phyloP scores from a whole-genome alignment of 805 yeast species.

The Cyberlindnera mrakii region DNA sequence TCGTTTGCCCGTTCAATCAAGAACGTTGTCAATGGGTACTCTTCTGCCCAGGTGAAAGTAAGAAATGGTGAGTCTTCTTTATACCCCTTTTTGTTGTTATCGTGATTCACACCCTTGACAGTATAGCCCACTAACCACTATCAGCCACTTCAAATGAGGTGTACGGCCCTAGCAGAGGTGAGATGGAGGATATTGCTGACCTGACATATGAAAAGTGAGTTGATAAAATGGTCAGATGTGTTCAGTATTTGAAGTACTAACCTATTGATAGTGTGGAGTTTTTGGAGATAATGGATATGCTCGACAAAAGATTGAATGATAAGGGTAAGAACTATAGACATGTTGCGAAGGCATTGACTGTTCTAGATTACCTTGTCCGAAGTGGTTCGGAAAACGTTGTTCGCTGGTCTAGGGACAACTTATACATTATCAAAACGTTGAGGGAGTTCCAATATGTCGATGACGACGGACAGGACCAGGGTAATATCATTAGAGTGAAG shows the following conservation, averaged over 20 bases:
- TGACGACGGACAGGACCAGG: constrained; percentile 76
- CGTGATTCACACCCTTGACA: too few relatives aligned
- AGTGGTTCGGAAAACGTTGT: constrained; percentile 86
- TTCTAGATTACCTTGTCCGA: constrained; percentile 82
- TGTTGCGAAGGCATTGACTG: constrained; percentile 83
- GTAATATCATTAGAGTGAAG: constrained; percentile 80
- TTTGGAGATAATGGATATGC: constrained; percentile 88
- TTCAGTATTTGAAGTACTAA: constrained; percentile 3
- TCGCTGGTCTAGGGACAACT: constrained; percentile 83
- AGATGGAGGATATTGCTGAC: constrained; percentile 79
- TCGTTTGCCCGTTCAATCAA: constrained; percentile 76
- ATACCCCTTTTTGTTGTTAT: neutral
- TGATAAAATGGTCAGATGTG: neutral
- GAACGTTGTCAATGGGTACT: constrained; percentile 74
- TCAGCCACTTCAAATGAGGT: constrained; percentile 82
- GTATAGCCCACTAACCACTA: too few relatives aligned
- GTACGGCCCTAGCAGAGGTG: constrained; percentile 72
- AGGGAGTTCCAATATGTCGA: constrained; percentile 85
- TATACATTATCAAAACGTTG: constrained; percentile 82
- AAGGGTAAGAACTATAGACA: constrained; percentile 98
- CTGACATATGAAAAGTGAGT: constrained; percentile 53
- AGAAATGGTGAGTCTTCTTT: constrained; percentile 43
- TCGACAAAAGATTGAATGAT: constrained; percentile 87
- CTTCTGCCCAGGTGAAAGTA: constrained; percentile 78
- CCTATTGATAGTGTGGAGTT: constrained; percentile 48